phyloP scores from a whole-genome alignment of 768 basidiomycete species.

The Amanita molliuscula region DNA sequence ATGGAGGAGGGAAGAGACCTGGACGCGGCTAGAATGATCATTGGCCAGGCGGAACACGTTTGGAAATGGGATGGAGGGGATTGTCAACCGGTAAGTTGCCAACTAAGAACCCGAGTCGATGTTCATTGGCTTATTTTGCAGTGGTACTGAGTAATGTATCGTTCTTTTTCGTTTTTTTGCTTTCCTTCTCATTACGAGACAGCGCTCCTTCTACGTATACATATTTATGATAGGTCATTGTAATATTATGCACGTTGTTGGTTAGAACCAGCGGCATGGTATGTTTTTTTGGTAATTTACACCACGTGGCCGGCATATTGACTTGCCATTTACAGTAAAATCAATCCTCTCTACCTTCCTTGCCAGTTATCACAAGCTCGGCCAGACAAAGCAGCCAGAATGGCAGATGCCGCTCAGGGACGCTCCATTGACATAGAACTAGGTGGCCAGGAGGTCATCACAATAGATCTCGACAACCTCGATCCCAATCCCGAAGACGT shows the following conservation, averaged over 20 bases:
- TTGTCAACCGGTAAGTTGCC: constrained; percentile 1
- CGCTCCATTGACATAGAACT: constrained; percentile 69
- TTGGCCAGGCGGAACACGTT: not conserved
- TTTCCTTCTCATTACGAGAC: no score
- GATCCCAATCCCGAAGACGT: constrained; percentile 72
- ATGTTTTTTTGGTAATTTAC: not conserved
- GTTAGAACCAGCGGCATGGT: not conserved
- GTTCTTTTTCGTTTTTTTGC: not conserved
- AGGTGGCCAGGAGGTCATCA: constrained; percentile 76
- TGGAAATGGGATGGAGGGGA: constrained; percentile 4
- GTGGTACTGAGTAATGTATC: not conserved
- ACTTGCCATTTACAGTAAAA: not conserved
- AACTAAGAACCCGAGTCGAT: not conserved
- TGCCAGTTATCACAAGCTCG: not conserved
- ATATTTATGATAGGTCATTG: not conserved
- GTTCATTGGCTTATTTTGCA: not conserved
- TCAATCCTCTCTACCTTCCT: not conserved
- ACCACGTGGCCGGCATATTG: constrained; percentile 1
- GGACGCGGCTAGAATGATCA: not conserved
- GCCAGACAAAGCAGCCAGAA: constrained; percentile 7
- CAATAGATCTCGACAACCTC: constrained; percentile 82
- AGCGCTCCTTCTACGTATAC: no score
- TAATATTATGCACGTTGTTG: not conserved
- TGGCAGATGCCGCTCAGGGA: constrained; percentile 29
- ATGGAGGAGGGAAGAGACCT: not conserved